Conservation (phyloP, 306 rosid species). For the Echinosophora koreensis region DNA sequence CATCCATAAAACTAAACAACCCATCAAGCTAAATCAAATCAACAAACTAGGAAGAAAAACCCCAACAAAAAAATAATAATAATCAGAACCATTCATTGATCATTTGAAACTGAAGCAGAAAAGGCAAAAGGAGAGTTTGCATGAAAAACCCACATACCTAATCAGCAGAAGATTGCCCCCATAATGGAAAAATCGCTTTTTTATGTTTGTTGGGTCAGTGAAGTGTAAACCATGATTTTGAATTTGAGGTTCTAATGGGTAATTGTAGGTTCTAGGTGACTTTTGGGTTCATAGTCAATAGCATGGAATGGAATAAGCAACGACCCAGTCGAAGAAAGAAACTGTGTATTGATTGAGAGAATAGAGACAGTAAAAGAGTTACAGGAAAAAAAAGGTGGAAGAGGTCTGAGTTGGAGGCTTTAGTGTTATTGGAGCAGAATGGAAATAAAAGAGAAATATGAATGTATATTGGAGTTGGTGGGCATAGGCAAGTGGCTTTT, state of each 20-base stretch:
- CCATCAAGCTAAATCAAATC: conserved; percentile 37
- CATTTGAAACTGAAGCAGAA: background rate
- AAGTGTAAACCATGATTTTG: conserved; percentile 1
- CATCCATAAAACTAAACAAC: conserved; percentile 7
- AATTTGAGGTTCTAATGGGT: conserved; percentile 1
- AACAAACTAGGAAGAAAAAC: background rate
- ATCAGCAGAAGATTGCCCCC: conserved; percentile 45
- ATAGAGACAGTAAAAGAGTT: too few species aligned
- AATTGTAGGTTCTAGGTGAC: background rate
- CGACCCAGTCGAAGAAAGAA: conserved; percentile 40
- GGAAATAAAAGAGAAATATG: conserved; percentile 16
- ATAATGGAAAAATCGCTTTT: conserved; percentile 22
- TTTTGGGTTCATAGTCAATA: conserved; percentile 40
- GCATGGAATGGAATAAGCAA: conserved; percentile 24
- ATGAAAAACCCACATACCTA: conserved; percentile 49
- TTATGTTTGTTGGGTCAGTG: background rate
- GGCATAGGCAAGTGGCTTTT: background rate
- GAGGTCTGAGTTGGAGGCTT: conserved; percentile 49
- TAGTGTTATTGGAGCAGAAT: conserved; percentile 5
- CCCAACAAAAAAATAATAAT: background rate
- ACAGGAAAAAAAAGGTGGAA: background rate
- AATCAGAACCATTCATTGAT: conserved; percentile 2
- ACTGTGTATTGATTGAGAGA: background rate
- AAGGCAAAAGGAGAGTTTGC: background rate
- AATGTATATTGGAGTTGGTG: conserved; percentile 40